Percentiles rank a stretch among this genome's conserved stretches.
These are phyloP conservation scores for Talaromyces funiculosus DNA, from an alignment of 2,329 filamentous ascomycete species.

Conservation along the genomic window DNA sequence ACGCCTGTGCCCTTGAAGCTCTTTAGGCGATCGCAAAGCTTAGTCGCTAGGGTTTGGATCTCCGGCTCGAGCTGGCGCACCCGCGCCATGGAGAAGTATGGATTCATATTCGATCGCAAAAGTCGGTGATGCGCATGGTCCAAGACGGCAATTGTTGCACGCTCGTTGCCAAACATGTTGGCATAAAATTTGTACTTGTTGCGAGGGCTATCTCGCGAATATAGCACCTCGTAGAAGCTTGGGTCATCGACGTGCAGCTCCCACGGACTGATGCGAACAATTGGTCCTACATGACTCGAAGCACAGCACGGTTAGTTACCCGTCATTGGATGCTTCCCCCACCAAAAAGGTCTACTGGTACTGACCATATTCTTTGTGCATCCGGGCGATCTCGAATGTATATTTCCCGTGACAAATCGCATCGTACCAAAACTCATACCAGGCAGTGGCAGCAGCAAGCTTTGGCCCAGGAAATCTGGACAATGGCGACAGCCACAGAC, in stretches of 20 bases:
- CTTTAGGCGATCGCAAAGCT: conserved; percentile 21
- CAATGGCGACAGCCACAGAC: conserved; percentile 27
- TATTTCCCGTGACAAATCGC: conserved; percentile 20
- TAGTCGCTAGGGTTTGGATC: conserved; percentile 21
- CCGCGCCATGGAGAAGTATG: conserved; percentile 30
- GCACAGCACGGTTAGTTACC: background rate
- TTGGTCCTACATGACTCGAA: conserved; percentile 22
- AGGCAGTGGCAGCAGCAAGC: conserved; percentile 23
- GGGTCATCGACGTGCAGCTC: conserved; percentile 30
- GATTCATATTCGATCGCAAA: conserved; percentile 29
- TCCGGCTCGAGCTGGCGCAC: conserved; percentile 23
- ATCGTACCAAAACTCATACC: conserved; percentile 28
- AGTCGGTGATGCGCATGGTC: conserved; percentile 29
- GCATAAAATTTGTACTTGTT: conserved; percentile 27
- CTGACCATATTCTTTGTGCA: conserved; percentile 26
- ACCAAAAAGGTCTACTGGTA: conserved; percentile 14
- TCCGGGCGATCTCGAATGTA: conserved; percentile 20
- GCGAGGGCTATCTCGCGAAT: conserved; percentile 26
- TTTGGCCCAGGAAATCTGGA: conserved; percentile 29
- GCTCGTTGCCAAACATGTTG: conserved; percentile 24
- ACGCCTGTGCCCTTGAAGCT: conserved; percentile 16
- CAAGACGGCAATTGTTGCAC: conserved; percentile 28
- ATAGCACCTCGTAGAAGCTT: conserved; percentile 25
- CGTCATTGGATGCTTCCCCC: background rate
- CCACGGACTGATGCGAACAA: conserved; percentile 29